These are phyloP conservation scores for Myriosclerotinia duriaeana DNA, from an alignment of 2,329 filamentous ascomycete species.

Conservation along the genomic window DNA sequence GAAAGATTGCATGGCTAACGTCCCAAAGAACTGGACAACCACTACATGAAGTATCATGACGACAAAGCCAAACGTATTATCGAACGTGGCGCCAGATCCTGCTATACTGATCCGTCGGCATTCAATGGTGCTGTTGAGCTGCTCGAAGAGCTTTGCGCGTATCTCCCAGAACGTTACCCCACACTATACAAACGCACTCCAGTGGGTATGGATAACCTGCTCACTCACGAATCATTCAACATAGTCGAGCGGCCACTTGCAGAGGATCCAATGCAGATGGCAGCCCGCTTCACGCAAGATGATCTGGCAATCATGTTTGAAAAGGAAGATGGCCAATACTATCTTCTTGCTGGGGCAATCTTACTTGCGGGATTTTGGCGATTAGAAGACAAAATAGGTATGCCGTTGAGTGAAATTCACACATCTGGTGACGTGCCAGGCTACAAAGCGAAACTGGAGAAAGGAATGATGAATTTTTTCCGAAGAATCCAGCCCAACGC, in stretches of 20 bases:
- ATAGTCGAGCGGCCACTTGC: slow-evolving; percentile 60
- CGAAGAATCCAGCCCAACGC: slow-evolving; percentile 66
- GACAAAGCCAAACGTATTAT: slow-evolving; percentile 68
- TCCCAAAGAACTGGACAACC: slow-evolving; percentile 69
- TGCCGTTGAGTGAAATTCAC: slow-evolving; percentile 77
- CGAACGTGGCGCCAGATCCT: slow-evolving; percentile 67
- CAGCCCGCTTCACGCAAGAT: slow-evolving; percentile 72
- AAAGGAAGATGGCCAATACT: slow-evolving; percentile 72
- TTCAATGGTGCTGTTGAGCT: slow-evolving; percentile 73
- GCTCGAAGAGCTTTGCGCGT: slow-evolving; percentile 68
- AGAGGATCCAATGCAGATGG: slow-evolving; percentile 78
- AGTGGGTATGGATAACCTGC: slow-evolving; percentile 67
- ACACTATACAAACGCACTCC: slow-evolving; percentile 63
- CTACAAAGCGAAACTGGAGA: slow-evolving; percentile 69
- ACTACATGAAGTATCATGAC: slow-evolving; percentile 70
- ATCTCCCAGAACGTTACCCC: slow-evolving; percentile 75
- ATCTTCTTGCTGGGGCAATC: slow-evolving; percentile 73
- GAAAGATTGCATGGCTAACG: slow-evolving; percentile 25
- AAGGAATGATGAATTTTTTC: slow-evolving; percentile 82
- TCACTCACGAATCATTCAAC: slow-evolving; percentile 72
- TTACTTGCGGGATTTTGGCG: slow-evolving; percentile 83
- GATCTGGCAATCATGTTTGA: slow-evolving; percentile 85
- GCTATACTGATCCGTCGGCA: slow-evolving; percentile 66
- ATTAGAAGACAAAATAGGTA: slow-evolving; percentile 75
- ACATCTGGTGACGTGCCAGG: slow-evolving; percentile 74